These are phyloP conservation scores for Conoideocrella luteorostrata DNA, from an alignment of 2,329 filamentous ascomycete genomes.

Conservation along the genomic window DNA sequence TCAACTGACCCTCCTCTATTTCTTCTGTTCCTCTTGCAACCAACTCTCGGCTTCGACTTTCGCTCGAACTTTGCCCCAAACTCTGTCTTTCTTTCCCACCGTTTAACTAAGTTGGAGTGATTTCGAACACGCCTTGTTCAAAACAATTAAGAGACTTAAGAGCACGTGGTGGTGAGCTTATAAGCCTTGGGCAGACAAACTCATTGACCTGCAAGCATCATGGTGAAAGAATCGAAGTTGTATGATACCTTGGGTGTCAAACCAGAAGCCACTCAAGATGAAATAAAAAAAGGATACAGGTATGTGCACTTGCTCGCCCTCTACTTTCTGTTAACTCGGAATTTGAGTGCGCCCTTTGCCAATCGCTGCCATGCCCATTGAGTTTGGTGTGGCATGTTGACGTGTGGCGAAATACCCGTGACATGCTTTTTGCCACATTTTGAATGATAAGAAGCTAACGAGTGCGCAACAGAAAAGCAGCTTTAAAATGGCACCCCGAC, in stretches of 20 bases:
- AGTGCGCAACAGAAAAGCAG: slow-evolving; percentile 65
- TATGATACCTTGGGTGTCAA: slow-evolving; percentile 82
- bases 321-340: neutral
- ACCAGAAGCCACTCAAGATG: slow-evolving; percentile 76
- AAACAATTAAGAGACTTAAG: no score
- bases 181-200: no score
- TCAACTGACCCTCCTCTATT: neutral
- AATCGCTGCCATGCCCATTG: no score
- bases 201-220: slow-evolving; percentile 35
- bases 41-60: neutral
- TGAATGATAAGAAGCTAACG: slow-evolving; percentile 3
- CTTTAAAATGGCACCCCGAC: slow-evolving; percentile 90
- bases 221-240: slow-evolving; percentile 93
- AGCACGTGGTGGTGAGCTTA: no score
- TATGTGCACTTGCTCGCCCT: slow-evolving; percentile 36
- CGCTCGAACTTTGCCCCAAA: no score
- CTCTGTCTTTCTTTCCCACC: neutral
- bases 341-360: no score
- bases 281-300: slow-evolving; percentile 96
- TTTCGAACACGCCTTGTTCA: no score
- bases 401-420: no score
- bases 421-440: no score
- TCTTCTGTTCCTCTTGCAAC: neutral
- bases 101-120: no score
- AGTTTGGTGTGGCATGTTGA: no score